These are phyloP conservation scores for Chaetomium tenue DNA, from an alignment of 495 filamentous ascomycete species.

Conservation along the genomic window DNA sequence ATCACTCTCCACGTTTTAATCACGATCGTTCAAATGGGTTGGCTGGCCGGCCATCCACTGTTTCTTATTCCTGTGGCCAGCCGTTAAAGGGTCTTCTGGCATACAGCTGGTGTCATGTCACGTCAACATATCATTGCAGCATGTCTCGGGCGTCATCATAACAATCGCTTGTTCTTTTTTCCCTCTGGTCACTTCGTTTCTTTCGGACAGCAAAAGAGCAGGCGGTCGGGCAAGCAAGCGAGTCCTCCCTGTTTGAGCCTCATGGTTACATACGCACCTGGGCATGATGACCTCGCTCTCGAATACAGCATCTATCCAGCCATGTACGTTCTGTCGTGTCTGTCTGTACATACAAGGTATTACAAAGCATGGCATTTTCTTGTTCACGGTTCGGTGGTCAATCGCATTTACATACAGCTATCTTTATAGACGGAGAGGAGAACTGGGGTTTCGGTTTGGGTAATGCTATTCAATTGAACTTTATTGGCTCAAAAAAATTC, in stretches of 20 bases:
- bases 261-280: background rate
- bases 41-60: constrained; percentile 11
- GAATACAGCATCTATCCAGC: constrained; percentile 1
- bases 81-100: background rate
- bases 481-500: no score
- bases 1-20: background rate
- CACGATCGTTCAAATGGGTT: constrained; percentile 15
- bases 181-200: constrained; percentile 2
- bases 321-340: constrained; percentile 11
- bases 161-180: constrained; percentile 13
- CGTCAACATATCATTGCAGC: constrained; percentile 9
- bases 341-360: constrained; percentile 10
- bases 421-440: constrained; percentile 19
- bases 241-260: background rate
- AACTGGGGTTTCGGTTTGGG: constrained; percentile 8
- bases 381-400: constrained; percentile 5
- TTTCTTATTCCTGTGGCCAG: background rate
- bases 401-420: constrained; percentile 17
- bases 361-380: constrained; percentile 8
- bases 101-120: constrained; percentile 13
- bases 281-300: constrained; percentile 18
- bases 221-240: background rate
- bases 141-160: constrained; percentile 24
- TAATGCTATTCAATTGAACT: constrained; percentile 8
- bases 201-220: background rate